phyloP scores from a whole-genome alignment of 2,329 filamentous ascomycete genomes.

The Didymella segeticola region DNA sequence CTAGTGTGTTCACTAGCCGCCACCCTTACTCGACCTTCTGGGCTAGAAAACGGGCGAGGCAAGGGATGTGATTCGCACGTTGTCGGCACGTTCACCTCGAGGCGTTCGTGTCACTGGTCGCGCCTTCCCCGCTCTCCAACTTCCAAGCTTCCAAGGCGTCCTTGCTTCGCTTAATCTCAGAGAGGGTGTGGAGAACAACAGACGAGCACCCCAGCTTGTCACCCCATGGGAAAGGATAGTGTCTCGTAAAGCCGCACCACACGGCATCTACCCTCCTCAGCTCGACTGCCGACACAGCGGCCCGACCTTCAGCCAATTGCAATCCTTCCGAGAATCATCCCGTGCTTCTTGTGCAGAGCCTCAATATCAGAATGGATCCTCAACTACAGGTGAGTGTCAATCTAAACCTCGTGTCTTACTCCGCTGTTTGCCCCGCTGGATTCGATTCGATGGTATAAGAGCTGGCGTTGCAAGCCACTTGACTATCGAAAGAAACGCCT shows the following conservation, averaged over 20 bases:
- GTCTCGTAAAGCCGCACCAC: conserved; percentile 1
- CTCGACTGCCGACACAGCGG: conserved; percentile 16
- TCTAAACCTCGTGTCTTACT: neutral
- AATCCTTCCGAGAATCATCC: conserved; percentile 21
- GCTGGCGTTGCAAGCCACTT: conserved; percentile 12
- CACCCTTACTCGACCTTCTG: neutral
- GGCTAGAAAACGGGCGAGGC: conserved; percentile 3
- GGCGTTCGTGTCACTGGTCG: conserved; percentile 13
- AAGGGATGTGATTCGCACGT: conserved; percentile 24
- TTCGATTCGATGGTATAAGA: conserved; percentile 9
- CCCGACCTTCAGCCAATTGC: conserved; percentile 21
- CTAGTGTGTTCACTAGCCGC: conserved; percentile 1
- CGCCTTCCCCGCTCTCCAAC: conserved; percentile 15
- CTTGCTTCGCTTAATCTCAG: conserved; percentile 17
- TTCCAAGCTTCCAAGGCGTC: conserved; percentile 18
- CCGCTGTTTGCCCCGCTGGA: neutral
- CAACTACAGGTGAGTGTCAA: conserved; percentile 16
- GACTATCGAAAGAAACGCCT: conserved; percentile 9
- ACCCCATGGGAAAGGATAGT: conserved; percentile 20
- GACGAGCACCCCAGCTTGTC: conserved; percentile 12
- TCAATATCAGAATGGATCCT: conserved; percentile 18
- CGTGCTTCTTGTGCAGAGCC: conserved; percentile 5
- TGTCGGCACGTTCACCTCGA: conserved; percentile 23
- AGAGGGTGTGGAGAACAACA: conserved; percentile 7
- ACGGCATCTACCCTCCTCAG: conserved; percentile 3